These are phyloP conservation scores for Clavispora santaluciae DNA, from an alignment of 805 yeast species.

Conservation along the genomic window DNA sequence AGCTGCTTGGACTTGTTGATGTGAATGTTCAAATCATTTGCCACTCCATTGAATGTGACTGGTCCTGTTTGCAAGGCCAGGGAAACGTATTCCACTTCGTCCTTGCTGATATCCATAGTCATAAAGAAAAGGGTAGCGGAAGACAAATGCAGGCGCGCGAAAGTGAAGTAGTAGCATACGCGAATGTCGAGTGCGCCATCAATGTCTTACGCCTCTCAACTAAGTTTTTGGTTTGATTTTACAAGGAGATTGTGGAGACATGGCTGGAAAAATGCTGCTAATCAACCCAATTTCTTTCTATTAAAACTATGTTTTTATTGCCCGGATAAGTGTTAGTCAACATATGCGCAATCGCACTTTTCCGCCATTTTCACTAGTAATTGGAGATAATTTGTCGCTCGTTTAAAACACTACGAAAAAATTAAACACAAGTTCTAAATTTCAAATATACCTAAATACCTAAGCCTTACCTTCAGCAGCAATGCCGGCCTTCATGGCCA, in stretches of 20 bases:
- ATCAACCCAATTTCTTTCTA: no score
- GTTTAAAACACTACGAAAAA: not conserved
- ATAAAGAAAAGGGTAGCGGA: constrained; percentile 8
- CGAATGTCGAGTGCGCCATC: no score
- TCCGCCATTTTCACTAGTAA: no score
- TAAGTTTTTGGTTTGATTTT: no score
- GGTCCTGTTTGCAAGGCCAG: constrained; percentile 6
- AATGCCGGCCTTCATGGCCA: constrained; percentile 3
- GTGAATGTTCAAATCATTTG: constrained; percentile 37
- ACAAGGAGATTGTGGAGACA: no score
- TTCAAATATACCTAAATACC: not conserved
- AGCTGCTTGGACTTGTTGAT: constrained; percentile 34
- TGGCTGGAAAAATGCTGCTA: no score
- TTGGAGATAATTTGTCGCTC: no score
- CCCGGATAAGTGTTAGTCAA: no score
- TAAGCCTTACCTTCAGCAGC: not conserved
- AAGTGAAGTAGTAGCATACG: not conserved
- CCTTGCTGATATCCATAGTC: constrained; percentile 30
- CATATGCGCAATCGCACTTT: no score
- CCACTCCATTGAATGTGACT: constrained; percentile 39
- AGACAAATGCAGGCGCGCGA: constrained; percentile 7
- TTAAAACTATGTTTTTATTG: no score
- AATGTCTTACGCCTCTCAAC: no score
- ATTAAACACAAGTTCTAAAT: not conserved
- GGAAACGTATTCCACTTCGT: constrained; percentile 29